Evolutionary conservation across 2,329 filamentous ascomycete genomes (phyloP).

Genomic region (Taxawa tesnikishii): DNA sequence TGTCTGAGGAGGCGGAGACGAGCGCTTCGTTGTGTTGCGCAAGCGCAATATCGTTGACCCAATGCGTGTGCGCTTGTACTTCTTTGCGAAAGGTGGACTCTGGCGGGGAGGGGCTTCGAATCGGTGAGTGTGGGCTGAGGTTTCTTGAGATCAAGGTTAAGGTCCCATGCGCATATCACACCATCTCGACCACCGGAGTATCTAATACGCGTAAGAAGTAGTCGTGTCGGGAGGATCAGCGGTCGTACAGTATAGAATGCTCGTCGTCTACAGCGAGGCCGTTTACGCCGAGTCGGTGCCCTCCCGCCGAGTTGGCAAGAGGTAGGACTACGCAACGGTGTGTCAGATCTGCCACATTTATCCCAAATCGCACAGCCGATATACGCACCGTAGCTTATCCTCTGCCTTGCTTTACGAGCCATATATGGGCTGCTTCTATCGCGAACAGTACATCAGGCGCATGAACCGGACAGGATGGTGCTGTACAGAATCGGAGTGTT

Average conservation of each 20-base stretch:
- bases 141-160: constrained; percentile 55
- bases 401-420: constrained; percentile 40
- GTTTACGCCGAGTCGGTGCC: constrained; percentile 89
- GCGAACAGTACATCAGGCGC: no score
- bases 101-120: constrained; percentile 19
- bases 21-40: constrained; percentile 66
- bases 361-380: constrained; percentile 5
- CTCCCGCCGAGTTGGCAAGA: constrained; percentile 61
- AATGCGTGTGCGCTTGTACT: constrained; percentile 79
- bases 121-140: constrained; percentile 18
- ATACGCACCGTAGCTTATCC: constrained; percentile 39
- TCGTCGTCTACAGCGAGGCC: constrained; percentile 76
- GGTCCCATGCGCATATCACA: constrained; percentile 89
- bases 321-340: constrained; percentile 47
- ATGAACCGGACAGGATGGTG: no score
- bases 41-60: constrained; percentile 87
- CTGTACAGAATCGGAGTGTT: no score
- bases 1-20: constrained; percentile 85
- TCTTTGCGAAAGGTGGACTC: constrained; percentile 47
- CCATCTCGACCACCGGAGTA: constrained; percentile 95
- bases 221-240: constrained; percentile 1
- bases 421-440: no score
- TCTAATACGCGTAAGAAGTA: constrained; percentile 36
- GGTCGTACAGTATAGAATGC: constrained; percentile 70
- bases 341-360: constrained; percentile 4